Evolutionary conservation across 176 grass and related monocot genomes (phyloP).

Genomic region (Saccharum spontaneum): DNA sequence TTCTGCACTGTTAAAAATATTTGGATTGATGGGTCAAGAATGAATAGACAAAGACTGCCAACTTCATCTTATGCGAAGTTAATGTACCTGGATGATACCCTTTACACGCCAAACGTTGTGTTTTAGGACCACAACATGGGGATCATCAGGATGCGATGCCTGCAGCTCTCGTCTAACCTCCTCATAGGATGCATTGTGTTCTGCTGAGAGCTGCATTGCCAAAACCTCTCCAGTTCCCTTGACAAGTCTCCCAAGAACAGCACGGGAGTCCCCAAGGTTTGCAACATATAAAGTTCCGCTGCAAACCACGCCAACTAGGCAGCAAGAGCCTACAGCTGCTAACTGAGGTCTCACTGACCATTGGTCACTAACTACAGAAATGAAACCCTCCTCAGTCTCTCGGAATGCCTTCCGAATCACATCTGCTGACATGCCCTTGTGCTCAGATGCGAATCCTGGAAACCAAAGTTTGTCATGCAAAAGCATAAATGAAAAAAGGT

Average conservation of each 20-base stretch:
- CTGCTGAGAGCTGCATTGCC: constrained; percentile 75
- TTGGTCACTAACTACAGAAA: constrained; percentile 69
- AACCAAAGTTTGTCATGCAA: constrained; percentile 29
- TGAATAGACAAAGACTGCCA: not conserved
- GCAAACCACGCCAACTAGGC: constrained; percentile 68
- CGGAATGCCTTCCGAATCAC: constrained; percentile 70
- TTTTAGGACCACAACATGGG: constrained; percentile 73
- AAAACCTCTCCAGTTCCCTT: constrained; percentile 78
- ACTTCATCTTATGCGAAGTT: not conserved
- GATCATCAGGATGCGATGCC: constrained; percentile 77
- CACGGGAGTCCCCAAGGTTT: constrained; percentile 78
- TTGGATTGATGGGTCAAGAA: not conserved
- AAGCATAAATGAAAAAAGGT: constrained; percentile 4
- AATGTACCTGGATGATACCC: constrained; percentile 82
- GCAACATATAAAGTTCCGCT: constrained; percentile 69
- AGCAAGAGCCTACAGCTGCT: constrained; percentile 90
- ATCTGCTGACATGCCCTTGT: constrained; percentile 70
- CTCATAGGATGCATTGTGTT: constrained; percentile 82
- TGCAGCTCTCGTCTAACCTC: constrained; percentile 73
- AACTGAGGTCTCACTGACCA: constrained; percentile 72
- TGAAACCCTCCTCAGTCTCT: constrained; percentile 80
- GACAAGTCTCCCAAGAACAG: constrained; percentile 67
- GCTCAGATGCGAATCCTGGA: constrained; percentile 70
- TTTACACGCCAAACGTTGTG: constrained; percentile 94
- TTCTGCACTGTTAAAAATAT: constrained; percentile 1